Percentiles rank a stretch among this genome's conserved stretches.
These are phyloP conservation scores for Craterostigma plantagineum DNA, from an alignment of 257 asterid species.

Conservation along the genomic window DNA sequence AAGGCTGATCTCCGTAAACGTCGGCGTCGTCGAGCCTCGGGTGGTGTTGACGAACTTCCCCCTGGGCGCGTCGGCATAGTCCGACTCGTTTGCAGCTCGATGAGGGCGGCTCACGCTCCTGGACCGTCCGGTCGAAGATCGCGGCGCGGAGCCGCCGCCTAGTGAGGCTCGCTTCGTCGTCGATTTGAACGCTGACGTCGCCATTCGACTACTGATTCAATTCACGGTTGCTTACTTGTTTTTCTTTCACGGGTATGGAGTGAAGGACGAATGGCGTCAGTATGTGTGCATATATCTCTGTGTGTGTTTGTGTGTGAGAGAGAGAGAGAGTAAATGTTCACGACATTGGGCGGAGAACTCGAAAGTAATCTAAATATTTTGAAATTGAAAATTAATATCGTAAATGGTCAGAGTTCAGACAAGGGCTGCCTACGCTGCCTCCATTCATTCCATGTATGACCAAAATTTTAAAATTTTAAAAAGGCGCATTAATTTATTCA, in stretches of 20 bases:
- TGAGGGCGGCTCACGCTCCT: conserved; percentile 8
- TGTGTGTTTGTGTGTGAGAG: too few species aligned
- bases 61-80: conserved; percentile 11
- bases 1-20: conserved; percentile 38
- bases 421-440: too few species aligned
- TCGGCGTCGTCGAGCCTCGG: conserved; percentile 25
- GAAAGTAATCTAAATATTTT: conserved; percentile 11
- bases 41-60: conserved; percentile 39
- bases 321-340: too few species aligned
- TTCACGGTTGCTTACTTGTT: too few species aligned
- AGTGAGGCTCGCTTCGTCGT: conserved; percentile 37
- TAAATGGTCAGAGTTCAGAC: too few species aligned
- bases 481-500: too few species aligned
- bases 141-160: conserved; percentile 11
- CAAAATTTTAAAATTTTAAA: too few species aligned
- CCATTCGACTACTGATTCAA: conserved; percentile 21
- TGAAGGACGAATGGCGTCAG: too few species aligned
- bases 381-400: conserved; percentile 11
- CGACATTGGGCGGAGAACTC: conserved; percentile 15
- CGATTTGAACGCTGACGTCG: conserved; percentile 75
- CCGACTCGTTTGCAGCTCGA: background rate
- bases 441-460: too few species aligned
- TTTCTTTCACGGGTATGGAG: too few species aligned
- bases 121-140: conserved; percentile 22
- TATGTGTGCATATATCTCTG: too few species aligned